Evolutionary conservation across 768 basidiomycete genomes (phyloP), one percentile per base, ranked within the genome.

Genomic region (Leucocoprinus leucothites): DNA sequence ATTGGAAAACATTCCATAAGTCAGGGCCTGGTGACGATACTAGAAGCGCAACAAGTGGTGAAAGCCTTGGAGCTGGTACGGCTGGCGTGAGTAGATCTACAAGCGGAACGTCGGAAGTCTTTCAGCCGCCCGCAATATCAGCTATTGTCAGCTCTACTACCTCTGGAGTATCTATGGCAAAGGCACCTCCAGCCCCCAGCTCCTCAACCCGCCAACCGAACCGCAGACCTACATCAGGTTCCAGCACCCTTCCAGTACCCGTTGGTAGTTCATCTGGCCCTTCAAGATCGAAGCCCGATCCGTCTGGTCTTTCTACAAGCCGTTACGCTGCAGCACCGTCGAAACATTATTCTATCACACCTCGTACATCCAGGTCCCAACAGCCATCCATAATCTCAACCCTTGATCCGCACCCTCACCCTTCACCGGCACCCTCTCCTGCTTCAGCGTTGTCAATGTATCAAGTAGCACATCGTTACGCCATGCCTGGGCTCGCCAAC

Each of bases 391-490:
- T 70, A 11, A 56, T 64, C 16, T 69, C 77, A 9, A 70, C 66
- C 2, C 70, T 76, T 9, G 89, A 91, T 62, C 89, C 89, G 2
- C 87, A 92, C 66, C 69, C 78, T 0, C 89, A 91, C 62, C 89
- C 89, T 9, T 81, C 83, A 0, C 72, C 80, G 5, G 60, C 79
- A 3, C 86, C 86, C 6, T 68, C 73, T 3, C 82, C 88, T 14
- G 87, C 87, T 11, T 87, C 86, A 21, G 87, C 89, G 1, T 67
- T 92, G 46, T 82, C 84, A 0, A 79, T 91, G 61, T 92, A 89
- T 69, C 86, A 87, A 60, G 76, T 89, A 9, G 86, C 88, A 3
- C 87, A 92, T 70, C 78, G 87, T 49, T 92, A 91, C 67, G 72
- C 72, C 2, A 82, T 92, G 74, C 81, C 82, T 3, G 79, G 75